Conservation (phyloP, 805 yeast genomes). For the Pichia phayaonensis region DNA sequence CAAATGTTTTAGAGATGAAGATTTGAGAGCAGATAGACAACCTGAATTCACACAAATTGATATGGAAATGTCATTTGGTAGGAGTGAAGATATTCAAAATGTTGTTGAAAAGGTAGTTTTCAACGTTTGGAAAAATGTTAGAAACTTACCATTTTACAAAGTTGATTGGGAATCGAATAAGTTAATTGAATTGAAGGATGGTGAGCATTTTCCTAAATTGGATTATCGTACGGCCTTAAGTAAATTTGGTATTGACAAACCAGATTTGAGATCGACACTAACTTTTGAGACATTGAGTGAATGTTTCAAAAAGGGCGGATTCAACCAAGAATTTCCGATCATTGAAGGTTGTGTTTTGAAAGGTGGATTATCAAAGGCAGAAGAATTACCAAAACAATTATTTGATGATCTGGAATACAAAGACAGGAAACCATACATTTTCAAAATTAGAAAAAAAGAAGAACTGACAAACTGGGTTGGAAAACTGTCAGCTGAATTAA, state of each 20-base stretch:
- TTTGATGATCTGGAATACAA: conserved; percentile 39
- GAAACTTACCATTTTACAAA: conserved; percentile 32
- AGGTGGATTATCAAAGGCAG: conserved; percentile 31
- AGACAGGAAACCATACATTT: conserved; percentile 49
- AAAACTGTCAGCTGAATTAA: conserved; percentile 15
- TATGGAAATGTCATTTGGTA: conserved; percentile 83
- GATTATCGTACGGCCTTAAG: conserved; percentile 63
- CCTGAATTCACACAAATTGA: conserved; percentile 98
- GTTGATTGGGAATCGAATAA: conserved; percentile 26
- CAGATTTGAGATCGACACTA: conserved; percentile 69
- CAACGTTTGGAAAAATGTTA: conserved; percentile 47
- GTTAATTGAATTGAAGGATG: conserved; percentile 22
- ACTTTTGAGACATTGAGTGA: conserved; percentile 42
- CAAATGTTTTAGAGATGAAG: conserved; percentile 93
- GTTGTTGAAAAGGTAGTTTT: conserved; percentile 54
- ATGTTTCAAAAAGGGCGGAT: conserved; percentile 28
- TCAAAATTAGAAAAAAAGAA: conserved; percentile 39
- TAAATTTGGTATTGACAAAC: conserved; percentile 86
- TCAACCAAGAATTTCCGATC: conserved; percentile 47
- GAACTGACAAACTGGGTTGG: conserved; percentile 39
- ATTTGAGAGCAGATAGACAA: conserved; percentile 88
- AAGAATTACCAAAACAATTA: conserved; percentile 15
- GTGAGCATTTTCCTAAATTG: conserved; percentile 36
- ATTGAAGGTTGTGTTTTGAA: conserved; percentile 67
- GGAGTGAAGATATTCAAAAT: conserved; percentile 54